phyloP scores from a whole-genome alignment of 257 asterid species.

The Nicotiana tabacum region DNA sequence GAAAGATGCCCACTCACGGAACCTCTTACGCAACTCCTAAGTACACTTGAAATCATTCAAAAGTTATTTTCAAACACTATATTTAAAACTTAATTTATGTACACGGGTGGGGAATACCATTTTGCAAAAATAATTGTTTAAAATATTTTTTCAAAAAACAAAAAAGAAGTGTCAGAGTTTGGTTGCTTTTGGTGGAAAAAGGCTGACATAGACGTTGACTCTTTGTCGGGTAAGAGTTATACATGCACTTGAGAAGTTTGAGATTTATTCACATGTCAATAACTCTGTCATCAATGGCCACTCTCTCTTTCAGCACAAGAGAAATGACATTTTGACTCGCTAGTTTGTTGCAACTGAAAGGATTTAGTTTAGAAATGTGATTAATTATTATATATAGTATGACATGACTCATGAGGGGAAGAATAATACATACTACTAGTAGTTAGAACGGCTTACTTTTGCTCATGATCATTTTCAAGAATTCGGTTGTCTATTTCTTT shows the following conservation, averaged over 20 bases:
- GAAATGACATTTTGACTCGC: neutral
- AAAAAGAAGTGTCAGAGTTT: neutral
- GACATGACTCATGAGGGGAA: no score
- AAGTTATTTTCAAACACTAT: no score
- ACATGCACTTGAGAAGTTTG: neutral
- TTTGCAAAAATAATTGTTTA: neutral
- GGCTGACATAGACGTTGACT: slow-evolving; percentile 73
- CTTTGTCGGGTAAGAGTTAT: neutral
- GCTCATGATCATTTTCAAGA: no score
- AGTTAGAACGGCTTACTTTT: no score
- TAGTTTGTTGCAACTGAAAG: no score
- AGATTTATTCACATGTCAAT: neutral
- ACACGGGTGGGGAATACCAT: neutral
- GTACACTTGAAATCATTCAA: neutral
- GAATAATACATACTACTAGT: no score
- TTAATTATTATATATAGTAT: no score
- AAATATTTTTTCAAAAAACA: neutral
- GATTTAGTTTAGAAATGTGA: no score
- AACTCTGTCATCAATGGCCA: neutral
- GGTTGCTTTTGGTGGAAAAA: slow-evolving; percentile 52
- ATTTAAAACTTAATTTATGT: no score
- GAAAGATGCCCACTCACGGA: neutral
- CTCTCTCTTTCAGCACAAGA: neutral
- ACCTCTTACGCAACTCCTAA: neutral
- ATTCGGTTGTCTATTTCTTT: no score